Percentiles rank a stretch among this genome's conserved stretches.
phyloP scores from a whole-genome alignment of 805 yeast species.

The Barnettozyma vustinii region DNA sequence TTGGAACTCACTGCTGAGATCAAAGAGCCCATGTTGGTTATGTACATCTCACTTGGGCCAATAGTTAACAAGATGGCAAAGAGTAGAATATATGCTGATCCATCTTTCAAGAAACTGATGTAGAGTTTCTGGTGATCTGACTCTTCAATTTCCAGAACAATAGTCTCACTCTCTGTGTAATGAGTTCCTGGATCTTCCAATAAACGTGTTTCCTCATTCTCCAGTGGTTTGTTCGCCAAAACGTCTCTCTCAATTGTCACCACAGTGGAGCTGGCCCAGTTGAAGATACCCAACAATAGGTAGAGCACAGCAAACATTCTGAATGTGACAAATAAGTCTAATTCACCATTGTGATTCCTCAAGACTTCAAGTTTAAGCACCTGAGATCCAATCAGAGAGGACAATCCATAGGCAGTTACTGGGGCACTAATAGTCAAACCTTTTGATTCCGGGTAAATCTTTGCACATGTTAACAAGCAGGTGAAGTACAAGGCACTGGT shows the following conservation, averaged over 20 bases:
- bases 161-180: slow-evolving; percentile 20
- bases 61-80: slow-evolving; percentile 57
- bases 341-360: slow-evolving; percentile 17
- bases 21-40: slow-evolving; percentile 77
- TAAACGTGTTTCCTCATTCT: slow-evolving; percentile 20
- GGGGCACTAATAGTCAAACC: slow-evolving; percentile 86
- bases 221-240: slow-evolving; percentile 17
- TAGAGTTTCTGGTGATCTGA: slow-evolving; percentile 17
- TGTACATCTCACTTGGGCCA: slow-evolving; percentile 83
- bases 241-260: slow-evolving; percentile 43
- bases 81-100: slow-evolving; percentile 59
- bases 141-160: slow-evolving; percentile 22
- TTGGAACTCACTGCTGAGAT: slow-evolving; percentile 26
- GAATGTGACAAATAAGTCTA: slow-evolving; percentile 51
- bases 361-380: slow-evolving; percentile 37
- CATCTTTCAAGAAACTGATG: slow-evolving; percentile 33
- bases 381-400: slow-evolving; percentile 72
- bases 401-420: slow-evolving; percentile 80
- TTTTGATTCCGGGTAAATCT: slow-evolving; percentile 69
- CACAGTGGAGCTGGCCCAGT: slow-evolving; percentile 59
- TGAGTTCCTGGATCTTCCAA: not conserved
- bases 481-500: slow-evolving; percentile 70
- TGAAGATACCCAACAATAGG: slow-evolving; percentile 48
- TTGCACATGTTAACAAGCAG: slow-evolving; percentile 74
- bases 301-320: slow-evolving; percentile 47